Evolutionary conservation across 2,329 filamentous ascomycete genomes (phyloP), one percentile per base, ranked within the genome.

Genomic region (Fusarium euwallaceae): DNA sequence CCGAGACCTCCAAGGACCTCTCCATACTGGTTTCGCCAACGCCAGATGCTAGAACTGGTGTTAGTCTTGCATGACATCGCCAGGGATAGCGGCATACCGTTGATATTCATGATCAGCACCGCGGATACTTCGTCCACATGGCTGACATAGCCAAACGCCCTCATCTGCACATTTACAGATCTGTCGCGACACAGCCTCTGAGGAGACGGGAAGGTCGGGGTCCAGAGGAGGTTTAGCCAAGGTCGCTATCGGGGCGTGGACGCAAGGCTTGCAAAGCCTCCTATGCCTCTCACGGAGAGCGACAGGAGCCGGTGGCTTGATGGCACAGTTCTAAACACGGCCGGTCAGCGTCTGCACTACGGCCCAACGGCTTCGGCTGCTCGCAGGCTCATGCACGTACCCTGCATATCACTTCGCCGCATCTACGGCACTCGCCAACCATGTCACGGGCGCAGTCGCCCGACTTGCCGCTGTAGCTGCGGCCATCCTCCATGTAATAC

Each of bases 21-120:
- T 17, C 92, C 92, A 81, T 98, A 98, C 27, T 94, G 91, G 45
- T 91, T 94, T 61, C 95, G 92, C 95, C 95, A 98, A 71, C 91
- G 93, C 95, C 95, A 98, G 64, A 95, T 94, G 5, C 89, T 91
- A 24, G 29, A 58, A 22, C 8, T 16, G n/a, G 3, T n/a, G 45
- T 79, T 20, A 79, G 69, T 58, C 27, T 55, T 32, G n/a, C 29
- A 12, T 22, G 36, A 20, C 3, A 11, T 22, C 16, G 36, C 6
- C 24, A 5, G 4, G 12, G 3, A 11, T 22, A 16, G n/a, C 3
- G 16, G 80, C 84, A 51, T 83, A 91, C 89, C 87, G 84, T 78
- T 87, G 86, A 71, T 92, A 92, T 66, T 91, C 88, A 62, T 86
- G 83, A 76, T 92, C 90, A 22, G 87, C 86, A 43, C 84, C 87